Evolutionary conservation across 2,329 filamentous ascomycete species (phyloP).

Genomic region (Blastomyces silverae): DNA sequence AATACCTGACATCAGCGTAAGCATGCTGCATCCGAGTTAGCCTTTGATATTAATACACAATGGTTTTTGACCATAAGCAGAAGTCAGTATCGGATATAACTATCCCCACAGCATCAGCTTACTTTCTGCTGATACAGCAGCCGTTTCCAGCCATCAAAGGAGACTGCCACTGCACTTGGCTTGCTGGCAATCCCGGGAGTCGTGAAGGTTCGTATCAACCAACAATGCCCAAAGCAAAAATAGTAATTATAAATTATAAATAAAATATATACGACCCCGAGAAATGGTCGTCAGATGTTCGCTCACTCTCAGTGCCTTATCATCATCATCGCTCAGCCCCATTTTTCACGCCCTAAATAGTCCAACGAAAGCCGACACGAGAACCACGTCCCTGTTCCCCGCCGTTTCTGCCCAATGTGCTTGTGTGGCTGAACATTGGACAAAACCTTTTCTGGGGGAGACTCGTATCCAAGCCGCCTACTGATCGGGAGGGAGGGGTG

Average conservation of each 20-base stretch:
- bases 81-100: not conserved
- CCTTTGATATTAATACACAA: not conserved
- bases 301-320: not conserved
- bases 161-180: too few relatives aligned
- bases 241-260: not conserved
- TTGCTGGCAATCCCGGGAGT: too few relatives aligned
- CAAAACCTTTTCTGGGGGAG: not conserved
- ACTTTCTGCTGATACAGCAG: too few relatives aligned
- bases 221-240: too few relatives aligned
- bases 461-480: not conserved
- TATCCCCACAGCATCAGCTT: not conserved
- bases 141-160: too few relatives aligned
- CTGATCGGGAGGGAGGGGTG: too few relatives aligned
- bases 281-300: too few relatives aligned
- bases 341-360: not conserved
- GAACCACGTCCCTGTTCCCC: not conserved
- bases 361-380: not conserved
- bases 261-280: not conserved
- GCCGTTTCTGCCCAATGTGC: not conserved
- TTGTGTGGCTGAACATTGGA: not conserved
- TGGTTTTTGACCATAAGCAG: not conserved
- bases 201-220: too few relatives aligned
- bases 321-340: not conserved
- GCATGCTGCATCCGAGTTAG: too few relatives aligned
- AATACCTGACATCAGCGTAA: too few relatives aligned